phyloP scores from a whole-genome alignment of 768 basidiomycete species.

The Boletus rufocinnamomeus region DNA sequence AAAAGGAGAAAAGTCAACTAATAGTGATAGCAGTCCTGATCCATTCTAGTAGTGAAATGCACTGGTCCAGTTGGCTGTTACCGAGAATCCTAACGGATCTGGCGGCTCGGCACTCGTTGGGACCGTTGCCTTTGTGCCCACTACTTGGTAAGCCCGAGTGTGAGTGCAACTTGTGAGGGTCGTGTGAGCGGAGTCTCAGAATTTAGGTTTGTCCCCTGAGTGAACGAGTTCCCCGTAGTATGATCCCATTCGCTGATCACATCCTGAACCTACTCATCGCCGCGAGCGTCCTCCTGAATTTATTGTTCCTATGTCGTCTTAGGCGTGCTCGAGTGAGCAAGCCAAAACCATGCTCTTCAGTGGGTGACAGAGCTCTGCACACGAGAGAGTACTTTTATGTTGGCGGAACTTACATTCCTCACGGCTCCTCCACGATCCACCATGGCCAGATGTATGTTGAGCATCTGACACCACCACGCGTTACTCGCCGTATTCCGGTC shows the following conservation, averaged over 20 bases:
- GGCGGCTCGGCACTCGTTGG: background rate
- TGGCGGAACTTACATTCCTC: constrained; percentile 42
- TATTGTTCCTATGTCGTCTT: constrained; percentile 17
- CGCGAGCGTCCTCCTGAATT: constrained; percentile 21
- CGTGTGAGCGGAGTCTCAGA: background rate
- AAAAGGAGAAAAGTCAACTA: constrained; percentile 34
- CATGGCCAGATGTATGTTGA: constrained; percentile 56
- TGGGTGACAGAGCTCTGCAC: constrained; percentile 40
- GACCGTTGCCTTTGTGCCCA: too few species aligned
- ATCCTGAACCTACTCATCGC: constrained; percentile 5
- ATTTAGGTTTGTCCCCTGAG: too few species aligned
- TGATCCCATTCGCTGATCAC: constrained; percentile 14
- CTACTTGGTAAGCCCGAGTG: background rate
- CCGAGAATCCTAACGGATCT: background rate
- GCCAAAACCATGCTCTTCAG: background rate
- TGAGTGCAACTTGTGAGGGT: background rate
- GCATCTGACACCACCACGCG: constrained; percentile 43
- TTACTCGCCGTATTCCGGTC: constrained; percentile 42
- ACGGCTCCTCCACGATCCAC: constrained; percentile 39
- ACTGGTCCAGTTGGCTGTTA: background rate
- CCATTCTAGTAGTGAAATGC: background rate
- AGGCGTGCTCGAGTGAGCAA: constrained; percentile 2
- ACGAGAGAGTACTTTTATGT: constrained; percentile 51
- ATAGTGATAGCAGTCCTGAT: background rate
- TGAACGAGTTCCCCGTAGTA: background rate